A percentile compares a stretch with the other conserved stretches of the same genome.
Evolutionary conservation across 371 early-diverging fungal species (phyloP).

Genomic region (Mortierella sp.): DNA sequence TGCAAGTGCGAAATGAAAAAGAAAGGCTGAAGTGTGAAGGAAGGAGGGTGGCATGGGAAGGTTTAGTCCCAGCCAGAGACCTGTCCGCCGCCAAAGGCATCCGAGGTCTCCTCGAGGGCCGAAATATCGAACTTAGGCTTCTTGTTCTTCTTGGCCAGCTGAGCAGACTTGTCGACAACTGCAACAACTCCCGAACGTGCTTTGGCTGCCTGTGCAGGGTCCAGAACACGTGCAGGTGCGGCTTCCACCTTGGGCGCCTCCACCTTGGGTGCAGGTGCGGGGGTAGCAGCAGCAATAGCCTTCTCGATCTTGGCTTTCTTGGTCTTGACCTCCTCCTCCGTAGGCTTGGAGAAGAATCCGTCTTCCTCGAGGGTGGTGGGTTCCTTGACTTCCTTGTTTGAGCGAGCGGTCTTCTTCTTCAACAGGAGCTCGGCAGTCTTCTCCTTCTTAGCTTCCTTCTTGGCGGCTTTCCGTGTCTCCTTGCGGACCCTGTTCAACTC

Average conservation of each 20-base stretch:
- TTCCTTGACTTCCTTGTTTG: conserved; percentile 40
- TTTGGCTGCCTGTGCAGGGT: conserved; percentile 53
- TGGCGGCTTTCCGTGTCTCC: conserved; percentile 39
- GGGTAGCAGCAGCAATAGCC: conserved; percentile 16
- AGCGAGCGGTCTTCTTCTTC: conserved; percentile 44
- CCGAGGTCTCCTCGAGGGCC: conserved; percentile 38
- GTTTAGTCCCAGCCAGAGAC: conserved; percentile 51
- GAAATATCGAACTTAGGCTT: conserved; percentile 52
- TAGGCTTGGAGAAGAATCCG: conserved; percentile 39
- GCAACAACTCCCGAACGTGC: conserved; percentile 71
- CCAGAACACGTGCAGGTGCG: conserved; percentile 22
- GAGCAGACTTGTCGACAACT: conserved; percentile 64
- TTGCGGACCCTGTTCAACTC: conserved; percentile 39
- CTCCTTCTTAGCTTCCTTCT: conserved; percentile 54
- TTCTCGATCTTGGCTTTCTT: conserved; percentile 55
- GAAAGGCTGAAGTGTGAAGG: neutral
- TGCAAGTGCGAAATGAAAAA: neutral
- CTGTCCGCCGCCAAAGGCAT: conserved; percentile 41
- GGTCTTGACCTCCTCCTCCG: conserved; percentile 42
- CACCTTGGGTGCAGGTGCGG: neutral
- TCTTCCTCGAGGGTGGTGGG: conserved; percentile 49
- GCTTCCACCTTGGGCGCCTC: conserved; percentile 7
- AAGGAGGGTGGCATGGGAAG: neutral
- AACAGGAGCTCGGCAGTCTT: conserved; percentile 23
- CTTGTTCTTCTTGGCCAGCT: conserved; percentile 57